Conservation (phyloP, 2,329 filamentous ascomycete species). For the Tolypocladium tundrense region DNA sequence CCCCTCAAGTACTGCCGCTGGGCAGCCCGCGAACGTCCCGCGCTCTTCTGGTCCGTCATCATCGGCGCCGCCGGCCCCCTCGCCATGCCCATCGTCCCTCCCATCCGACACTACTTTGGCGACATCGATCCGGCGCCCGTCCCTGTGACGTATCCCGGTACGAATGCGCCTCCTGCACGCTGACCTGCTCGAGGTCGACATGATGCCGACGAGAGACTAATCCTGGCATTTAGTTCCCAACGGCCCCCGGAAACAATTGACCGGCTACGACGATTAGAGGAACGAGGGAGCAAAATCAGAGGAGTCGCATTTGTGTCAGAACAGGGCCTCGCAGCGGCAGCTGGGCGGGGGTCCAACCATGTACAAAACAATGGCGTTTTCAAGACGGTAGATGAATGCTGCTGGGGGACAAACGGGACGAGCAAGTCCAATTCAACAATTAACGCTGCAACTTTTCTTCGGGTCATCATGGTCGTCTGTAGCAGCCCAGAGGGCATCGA, state of each 20-base stretch:
- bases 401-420: background rate
- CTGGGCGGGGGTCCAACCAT: background rate
- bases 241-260: slow-evolving; percentile 48
- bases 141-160: slow-evolving; percentile 89
- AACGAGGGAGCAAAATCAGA: background rate
- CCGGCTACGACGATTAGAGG: slow-evolving; percentile 48
- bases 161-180: slow-evolving; percentile 24
- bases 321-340: background rate
- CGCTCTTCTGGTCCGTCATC: slow-evolving; percentile 78
- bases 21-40: slow-evolving; percentile 79
- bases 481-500: background rate
- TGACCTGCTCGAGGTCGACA: background rate
- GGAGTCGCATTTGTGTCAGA: background rate
- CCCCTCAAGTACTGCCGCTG: slow-evolving; percentile 82
- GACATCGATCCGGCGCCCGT: slow-evolving; percentile 63
- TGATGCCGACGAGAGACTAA: background rate
- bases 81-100: slow-evolving; percentile 59
- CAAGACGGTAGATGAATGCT: background rate
- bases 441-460: background rate
- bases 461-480: background rate
- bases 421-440: background rate
- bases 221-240: slow-evolving; percentile 36
- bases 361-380: slow-evolving; percentile 6
- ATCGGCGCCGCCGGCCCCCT: slow-evolving; percentile 66
- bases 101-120: slow-evolving; percentile 61